Base-by-base conservation (phyloP, 139 green algal species). In the Protoeuglena noctilucae region DNA sequence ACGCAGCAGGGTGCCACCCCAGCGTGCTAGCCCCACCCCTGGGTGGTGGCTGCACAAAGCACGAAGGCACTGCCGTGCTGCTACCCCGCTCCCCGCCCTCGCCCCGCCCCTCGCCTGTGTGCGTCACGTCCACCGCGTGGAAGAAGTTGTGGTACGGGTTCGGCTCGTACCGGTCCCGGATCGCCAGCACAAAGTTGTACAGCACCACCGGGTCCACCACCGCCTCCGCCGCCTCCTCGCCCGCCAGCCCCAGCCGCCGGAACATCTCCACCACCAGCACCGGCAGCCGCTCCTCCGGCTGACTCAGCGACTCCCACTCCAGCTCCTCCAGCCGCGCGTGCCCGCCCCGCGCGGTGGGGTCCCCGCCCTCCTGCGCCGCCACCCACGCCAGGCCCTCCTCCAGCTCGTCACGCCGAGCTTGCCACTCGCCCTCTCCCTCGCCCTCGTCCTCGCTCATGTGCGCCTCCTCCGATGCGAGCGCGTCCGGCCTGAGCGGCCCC, bases 91-190 rank as follows among this genome's bases (percentile, higher is more conserved):
- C n/a, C n/a, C n/a, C n/a, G n/a, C n/a, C n/a, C n/a, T n/a, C n/a
- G n/a, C n/a, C n/a, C n/a, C n/a, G n/a, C n/a, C 64, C 47, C 43
- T 73, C 79, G 2, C 61, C 60, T 1, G 66, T 61, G 54, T 83
- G 74, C 9, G 72, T 68, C 23, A 85, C 77, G 65, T 85, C 77
- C 24, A 63, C 26, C 12, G 51, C 64, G 58, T 85, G 77, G 28
- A 57, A 62, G 51, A 79, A 81, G 72, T 80, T 81, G 62, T 85
- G 77, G 62, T 85, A 85, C 5, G 69, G 60, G 4, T 70, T 62
- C n/a, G 56, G 12, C 2, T 51, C 46, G 59, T 75, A 75, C 19
- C 22, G 29, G 30, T n/a, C 2, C 1, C 26, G 4, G 14, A 72
- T 54, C 60, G 64, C 53, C 27, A 0, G 45, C 1, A 76, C 48